phyloP scores from a whole-genome alignment of 805 yeast genomes.

The Blastobotrys peoriensis region DNA sequence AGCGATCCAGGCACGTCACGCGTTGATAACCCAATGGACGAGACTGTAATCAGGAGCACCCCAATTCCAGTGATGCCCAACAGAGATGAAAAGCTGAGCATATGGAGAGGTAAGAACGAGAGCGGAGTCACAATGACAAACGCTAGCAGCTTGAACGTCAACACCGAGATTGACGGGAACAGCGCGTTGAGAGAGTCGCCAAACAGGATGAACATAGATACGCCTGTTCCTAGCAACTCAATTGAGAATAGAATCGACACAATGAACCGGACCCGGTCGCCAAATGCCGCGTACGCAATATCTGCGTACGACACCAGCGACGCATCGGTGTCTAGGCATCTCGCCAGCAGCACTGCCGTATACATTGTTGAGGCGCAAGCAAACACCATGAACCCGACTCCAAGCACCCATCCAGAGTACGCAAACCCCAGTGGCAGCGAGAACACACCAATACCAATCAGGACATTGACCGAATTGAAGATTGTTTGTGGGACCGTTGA shows the following conservation, averaged over 20 bases:
- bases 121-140: conserved; percentile 68
- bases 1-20: conserved; percentile 68
- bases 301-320: conserved; percentile 85
- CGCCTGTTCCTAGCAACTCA: conserved; percentile 77
- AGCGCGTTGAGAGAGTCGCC: conserved; percentile 79
- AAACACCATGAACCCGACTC: conserved; percentile 48
- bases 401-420: conserved; percentile 58
- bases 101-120: conserved; percentile 68
- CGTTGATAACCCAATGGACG: conserved; percentile 60
- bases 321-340: conserved; percentile 72
- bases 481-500: conserved; percentile 70
- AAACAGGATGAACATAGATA: conserved; percentile 71
- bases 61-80: conserved; percentile 63
- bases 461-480: conserved; percentile 58
- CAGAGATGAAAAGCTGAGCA: conserved; percentile 62
- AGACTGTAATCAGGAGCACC: conserved; percentile 48
- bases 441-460: conserved; percentile 63
- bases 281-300: conserved; percentile 80
- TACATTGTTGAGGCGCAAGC: conserved; percentile 68
- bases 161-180: conserved; percentile 46
- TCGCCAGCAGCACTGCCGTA: conserved; percentile 68
- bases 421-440: conserved; percentile 61
- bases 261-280: conserved; percentile 63
- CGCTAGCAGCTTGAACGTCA: conserved; percentile 52
- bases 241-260: conserved; percentile 70